These are phyloP conservation scores for Setomelanomma holmii DNA, from an alignment of 2,329 filamentous ascomycete genomes.

Conservation along the genomic window DNA sequence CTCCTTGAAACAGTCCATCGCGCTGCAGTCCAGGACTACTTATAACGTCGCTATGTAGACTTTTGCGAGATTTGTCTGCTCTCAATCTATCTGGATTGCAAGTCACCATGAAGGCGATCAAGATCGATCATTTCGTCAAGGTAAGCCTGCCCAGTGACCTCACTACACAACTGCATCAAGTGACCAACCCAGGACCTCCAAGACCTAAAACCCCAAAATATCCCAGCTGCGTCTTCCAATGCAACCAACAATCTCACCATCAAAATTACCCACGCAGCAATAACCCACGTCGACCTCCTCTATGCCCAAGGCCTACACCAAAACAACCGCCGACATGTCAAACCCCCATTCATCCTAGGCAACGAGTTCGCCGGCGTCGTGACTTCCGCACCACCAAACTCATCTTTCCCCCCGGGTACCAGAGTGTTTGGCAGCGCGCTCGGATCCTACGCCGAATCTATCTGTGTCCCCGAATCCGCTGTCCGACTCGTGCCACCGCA, in stretches of 20 bases:
- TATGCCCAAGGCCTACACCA: slow-evolving; percentile 66
- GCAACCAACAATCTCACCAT: slow-evolving; percentile 52
- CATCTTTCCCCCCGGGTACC: slow-evolving; percentile 55
- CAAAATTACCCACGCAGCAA: slow-evolving; percentile 61
- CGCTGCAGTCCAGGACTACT: neutral
- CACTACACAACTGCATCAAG: neutral
- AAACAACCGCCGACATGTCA: slow-evolving; percentile 64
- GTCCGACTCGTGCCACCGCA: slow-evolving; percentile 56
- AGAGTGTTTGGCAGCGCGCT: slow-evolving; percentile 61
- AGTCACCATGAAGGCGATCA: slow-evolving; percentile 29
- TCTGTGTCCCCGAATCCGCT: slow-evolving; percentile 51
- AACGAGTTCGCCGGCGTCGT: slow-evolving; percentile 68
- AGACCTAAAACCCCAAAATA: slow-evolving; percentile 27
- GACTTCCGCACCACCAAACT: slow-evolving; percentile 44
- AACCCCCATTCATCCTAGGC: slow-evolving; percentile 65
- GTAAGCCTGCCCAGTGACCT: slow-evolving; percentile 5
- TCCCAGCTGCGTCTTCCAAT: slow-evolving; percentile 43
- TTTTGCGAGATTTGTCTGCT: neutral
- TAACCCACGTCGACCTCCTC: slow-evolving; percentile 68
- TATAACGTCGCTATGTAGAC: neutral
- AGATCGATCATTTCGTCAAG: slow-evolving; percentile 19
- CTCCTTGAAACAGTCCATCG: neutral
- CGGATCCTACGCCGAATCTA: slow-evolving; percentile 62
- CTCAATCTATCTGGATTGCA: no score
- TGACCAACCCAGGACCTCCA: slow-evolving; percentile 33